Evolutionary conservation across 441 rosid genomes (phyloP).

Genomic region (Populus tomentosa): DNA sequence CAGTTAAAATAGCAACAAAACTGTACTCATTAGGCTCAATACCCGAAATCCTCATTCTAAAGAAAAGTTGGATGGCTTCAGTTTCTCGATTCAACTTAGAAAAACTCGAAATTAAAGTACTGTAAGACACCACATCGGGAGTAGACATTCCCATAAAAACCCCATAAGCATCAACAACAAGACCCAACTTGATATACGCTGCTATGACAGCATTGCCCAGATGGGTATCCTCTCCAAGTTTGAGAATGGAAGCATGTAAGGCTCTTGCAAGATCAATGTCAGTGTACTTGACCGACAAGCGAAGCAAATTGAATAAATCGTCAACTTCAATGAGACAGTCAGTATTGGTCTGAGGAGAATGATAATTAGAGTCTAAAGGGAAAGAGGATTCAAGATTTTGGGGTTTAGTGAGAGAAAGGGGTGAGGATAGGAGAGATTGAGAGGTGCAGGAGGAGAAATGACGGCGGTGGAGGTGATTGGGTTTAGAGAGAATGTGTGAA

Average conservation of each 20-base stretch:
- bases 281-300: slow-evolving; percentile 39
- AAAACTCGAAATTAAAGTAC: slow-evolving; percentile 55
- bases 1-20: slow-evolving; percentile 67
- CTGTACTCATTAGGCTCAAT: slow-evolving; percentile 62
- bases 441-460: slow-evolving; percentile 24
- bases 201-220: slow-evolving; percentile 51
- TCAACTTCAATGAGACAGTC: slow-evolving; percentile 32
- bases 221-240: slow-evolving; percentile 38
- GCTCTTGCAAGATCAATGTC: slow-evolving; percentile 50
- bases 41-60: slow-evolving; percentile 52
- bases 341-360: neutral
- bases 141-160: slow-evolving; percentile 40
- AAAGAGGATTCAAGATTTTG: slow-evolving; percentile 17
- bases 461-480: slow-evolving; percentile 17
- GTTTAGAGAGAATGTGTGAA: slow-evolving; percentile 17
- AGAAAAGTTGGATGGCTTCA: slow-evolving; percentile 55
- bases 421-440: slow-evolving; percentile 10
- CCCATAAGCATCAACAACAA: slow-evolving; percentile 40
- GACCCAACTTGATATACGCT: slow-evolving; percentile 62
- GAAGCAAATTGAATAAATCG: slow-evolving; percentile 43
- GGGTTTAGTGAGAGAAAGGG: neutral
- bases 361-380: slow-evolving; percentile 9
- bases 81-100: slow-evolving; percentile 43
- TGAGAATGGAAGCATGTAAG: slow-evolving; percentile 57
- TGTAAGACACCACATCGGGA: slow-evolving; percentile 69